Evolutionary conservation across 2,329 filamentous ascomycete species (phyloP).

Genomic region (Neonectria coccinea): DNA sequence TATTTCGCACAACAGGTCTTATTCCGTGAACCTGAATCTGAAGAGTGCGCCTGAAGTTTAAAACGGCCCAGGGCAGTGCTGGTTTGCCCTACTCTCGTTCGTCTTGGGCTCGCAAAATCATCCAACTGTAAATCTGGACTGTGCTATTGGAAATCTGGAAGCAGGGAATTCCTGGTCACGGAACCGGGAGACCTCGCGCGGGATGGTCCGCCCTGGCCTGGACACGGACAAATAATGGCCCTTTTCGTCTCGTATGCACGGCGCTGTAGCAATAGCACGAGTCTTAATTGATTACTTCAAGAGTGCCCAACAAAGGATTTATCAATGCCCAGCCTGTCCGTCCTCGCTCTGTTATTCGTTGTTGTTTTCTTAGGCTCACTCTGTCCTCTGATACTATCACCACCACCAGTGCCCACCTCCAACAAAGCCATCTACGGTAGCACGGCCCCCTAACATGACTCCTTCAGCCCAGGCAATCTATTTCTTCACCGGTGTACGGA

Average conservation of each 20-base stretch:
- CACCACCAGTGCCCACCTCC: background rate
- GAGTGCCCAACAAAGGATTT: background rate
- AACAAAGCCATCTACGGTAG: background rate
- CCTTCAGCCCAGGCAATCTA: background rate
- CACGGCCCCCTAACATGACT: background rate
- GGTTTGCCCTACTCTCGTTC: background rate
- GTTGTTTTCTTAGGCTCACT: background rate
- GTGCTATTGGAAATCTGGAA: background rate
- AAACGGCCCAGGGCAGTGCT: background rate
- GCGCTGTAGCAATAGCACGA: background rate
- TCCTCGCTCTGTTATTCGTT: too few species aligned
- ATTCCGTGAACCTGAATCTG: background rate
- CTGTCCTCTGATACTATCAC: background rate
- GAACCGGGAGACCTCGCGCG: constrained; percentile 14
- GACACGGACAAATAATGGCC: background rate
- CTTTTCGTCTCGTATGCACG: background rate
- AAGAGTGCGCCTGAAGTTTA: background rate
- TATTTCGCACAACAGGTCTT: background rate
- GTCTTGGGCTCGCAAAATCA: background rate
- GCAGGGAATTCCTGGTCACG: constrained; percentile 14
- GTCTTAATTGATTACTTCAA: background rate
- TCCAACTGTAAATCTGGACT: background rate
- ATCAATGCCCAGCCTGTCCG: background rate
- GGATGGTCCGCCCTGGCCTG: constrained; percentile 7
- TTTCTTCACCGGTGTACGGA: background rate